These are phyloP conservation scores for Chrysosphaeria jannelii DNA, from an alignment of 2,329 filamentous ascomycete genomes.

Conservation along the genomic window DNA sequence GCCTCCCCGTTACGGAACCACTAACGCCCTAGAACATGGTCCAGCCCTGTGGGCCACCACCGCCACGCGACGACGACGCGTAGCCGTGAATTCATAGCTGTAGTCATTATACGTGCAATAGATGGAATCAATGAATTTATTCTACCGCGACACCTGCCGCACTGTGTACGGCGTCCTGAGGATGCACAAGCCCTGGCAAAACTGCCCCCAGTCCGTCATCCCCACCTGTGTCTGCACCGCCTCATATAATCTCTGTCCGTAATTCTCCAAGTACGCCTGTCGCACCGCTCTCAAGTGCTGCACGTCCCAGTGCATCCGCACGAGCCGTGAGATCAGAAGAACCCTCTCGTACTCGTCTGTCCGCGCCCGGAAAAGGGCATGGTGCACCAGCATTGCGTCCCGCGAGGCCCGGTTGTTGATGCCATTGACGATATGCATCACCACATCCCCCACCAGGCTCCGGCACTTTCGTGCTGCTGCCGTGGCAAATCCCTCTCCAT, in stretches of 20 bases:
- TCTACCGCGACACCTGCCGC: conserved; percentile 19
- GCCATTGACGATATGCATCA: conserved; percentile 86
- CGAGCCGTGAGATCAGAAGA: conserved; percentile 60
- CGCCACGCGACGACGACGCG: conserved; percentile 16
- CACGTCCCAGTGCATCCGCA: conserved; percentile 79
- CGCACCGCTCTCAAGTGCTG: conserved; percentile 56
- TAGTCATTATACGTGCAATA: background rate
- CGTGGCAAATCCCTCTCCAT: conserved; percentile 55
- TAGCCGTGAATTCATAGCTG: background rate
- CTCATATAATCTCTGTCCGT: conserved; percentile 41
- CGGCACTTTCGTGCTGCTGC: conserved; percentile 69
- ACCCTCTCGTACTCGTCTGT: conserved; percentile 50
- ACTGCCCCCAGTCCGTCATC: conserved; percentile 39
- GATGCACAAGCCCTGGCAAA: conserved; percentile 41
- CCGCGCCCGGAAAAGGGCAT: conserved; percentile 50
- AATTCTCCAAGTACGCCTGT: conserved; percentile 48
- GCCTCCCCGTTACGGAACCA: conserved; percentile 4
- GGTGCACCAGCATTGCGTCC: conserved; percentile 69
- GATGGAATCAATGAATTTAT: background rate
- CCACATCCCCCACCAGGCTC: conserved; percentile 78
- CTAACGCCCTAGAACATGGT: conserved; percentile 27
- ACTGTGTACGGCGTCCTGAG: conserved; percentile 28
- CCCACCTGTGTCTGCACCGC: conserved; percentile 50
- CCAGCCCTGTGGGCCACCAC: conserved; percentile 27
- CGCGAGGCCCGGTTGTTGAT: conserved; percentile 87